phyloP scores from a whole-genome alignment of 495 filamentous ascomycete genomes.

The Tetracladium setigerum region DNA sequence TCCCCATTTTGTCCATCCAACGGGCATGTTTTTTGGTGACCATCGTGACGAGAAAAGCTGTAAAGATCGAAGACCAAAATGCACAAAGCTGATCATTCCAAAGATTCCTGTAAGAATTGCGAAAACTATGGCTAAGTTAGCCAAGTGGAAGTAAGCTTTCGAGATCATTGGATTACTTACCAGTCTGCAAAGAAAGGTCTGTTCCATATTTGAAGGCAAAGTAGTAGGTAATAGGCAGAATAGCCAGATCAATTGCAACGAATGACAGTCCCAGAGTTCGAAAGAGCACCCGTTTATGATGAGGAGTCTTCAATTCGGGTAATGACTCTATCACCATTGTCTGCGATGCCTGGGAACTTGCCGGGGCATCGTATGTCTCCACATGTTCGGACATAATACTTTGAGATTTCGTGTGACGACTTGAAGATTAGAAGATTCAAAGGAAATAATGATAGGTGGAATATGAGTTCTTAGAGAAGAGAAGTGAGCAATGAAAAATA shows the following conservation, averaged over 20 bases:
- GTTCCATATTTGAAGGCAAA: conserved; percentile 16
- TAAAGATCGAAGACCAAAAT: conserved; percentile 13
- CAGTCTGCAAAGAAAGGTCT: conserved; percentile 8
- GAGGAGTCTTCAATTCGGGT: conserved; percentile 10
- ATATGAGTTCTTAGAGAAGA: too few species aligned
- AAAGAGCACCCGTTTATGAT: conserved; percentile 3
- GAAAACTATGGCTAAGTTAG: conserved; percentile 10
- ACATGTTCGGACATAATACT: not conserved
- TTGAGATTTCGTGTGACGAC: not conserved
- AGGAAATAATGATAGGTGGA: too few species aligned
- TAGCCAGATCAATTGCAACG: conserved; percentile 11
- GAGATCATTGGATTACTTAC: not conserved
- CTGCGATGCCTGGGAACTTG: not conserved
- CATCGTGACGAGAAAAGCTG: conserved; percentile 11
- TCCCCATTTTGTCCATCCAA: conserved; percentile 18
- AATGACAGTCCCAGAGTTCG: conserved; percentile 2
- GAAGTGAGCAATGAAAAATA: too few species aligned
- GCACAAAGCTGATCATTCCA: conserved; percentile 15
- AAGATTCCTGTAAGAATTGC: conserved; percentile 14
- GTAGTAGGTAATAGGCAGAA: conserved; percentile 13
- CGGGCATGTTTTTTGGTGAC: conserved; percentile 9
- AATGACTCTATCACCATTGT: conserved; percentile 4
- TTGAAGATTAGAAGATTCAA: not conserved
- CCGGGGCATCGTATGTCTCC: not conserved
- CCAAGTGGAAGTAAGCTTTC: not conserved